Conservation (phyloP, 139 green algal species). For the Coelastrella sp. region DNA sequence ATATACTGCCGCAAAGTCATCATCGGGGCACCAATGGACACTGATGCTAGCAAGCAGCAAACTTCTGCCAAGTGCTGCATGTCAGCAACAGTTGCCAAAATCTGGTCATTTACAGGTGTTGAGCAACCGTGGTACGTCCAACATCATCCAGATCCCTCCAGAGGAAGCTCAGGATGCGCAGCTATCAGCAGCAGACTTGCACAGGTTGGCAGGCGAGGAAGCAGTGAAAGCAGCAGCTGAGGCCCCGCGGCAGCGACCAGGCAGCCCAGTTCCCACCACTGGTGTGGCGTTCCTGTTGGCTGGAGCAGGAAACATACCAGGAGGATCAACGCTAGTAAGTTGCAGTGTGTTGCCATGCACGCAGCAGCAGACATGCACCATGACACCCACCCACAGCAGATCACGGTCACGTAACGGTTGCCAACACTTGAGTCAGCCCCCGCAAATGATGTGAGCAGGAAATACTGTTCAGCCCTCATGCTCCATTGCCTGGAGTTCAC, state of each 20-base stretch:
- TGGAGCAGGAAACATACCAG: constrained; percentile 60
- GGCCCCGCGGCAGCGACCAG: not conserved
- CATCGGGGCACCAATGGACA: too few species aligned
- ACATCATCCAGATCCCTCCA: constrained; percentile 20
- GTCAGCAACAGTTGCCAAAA: too few species aligned
- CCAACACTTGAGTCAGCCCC: too few species aligned
- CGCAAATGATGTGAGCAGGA: too few species aligned
- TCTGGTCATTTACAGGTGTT: constrained; percentile 5
- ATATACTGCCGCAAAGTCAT: not conserved
- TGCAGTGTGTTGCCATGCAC: too few species aligned
- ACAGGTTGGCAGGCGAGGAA: constrained; percentile 22
- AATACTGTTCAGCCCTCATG: too few species aligned
- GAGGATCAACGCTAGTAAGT: constrained; percentile 68
- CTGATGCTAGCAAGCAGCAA: too few species aligned
- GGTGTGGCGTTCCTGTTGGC: constrained; percentile 57
- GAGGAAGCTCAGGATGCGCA: constrained; percentile 31
- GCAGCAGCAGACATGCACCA: too few species aligned
- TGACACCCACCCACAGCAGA: too few species aligned
- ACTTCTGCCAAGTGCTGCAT: too few species aligned
- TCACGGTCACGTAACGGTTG: too few species aligned
- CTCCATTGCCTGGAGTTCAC: too few species aligned
- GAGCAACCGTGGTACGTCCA: constrained; percentile 39
- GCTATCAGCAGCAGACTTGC: constrained; percentile 21
- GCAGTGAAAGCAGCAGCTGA: not conserved
- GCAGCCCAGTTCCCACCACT: constrained; percentile 25